Percentiles rank a stretch among this genome's conserved stretches.
Conservation (phyloP, 345 rosid genomes). For the Erucastrum elatum region DNA sequence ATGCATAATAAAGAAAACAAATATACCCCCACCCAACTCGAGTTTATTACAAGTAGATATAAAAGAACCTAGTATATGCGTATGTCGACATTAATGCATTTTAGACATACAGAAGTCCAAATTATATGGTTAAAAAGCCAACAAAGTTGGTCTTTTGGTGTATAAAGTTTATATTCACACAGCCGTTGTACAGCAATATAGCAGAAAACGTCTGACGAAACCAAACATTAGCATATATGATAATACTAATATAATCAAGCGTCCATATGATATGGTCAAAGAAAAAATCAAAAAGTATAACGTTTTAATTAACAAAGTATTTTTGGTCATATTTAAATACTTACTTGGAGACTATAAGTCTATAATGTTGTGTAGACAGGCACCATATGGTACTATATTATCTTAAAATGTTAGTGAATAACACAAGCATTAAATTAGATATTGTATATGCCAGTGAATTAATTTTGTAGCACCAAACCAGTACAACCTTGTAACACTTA, state of each 20-base stretch:
- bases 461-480: not conserved
- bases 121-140: not conserved
- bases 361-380: conserved; percentile 21
- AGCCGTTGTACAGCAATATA: not conserved
- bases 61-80: not conserved
- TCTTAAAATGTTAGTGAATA: conserved; percentile 2
- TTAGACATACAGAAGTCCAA: not conserved
- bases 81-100: conserved; percentile 22
- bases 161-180: not conserved
- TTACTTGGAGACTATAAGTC: conserved; percentile 13
- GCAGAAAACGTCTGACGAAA: conserved; percentile 4
- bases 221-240: conserved; percentile 1
- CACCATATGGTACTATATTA: conserved; percentile 2
- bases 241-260: not conserved
- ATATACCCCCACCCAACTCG: not conserved
- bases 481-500: not conserved
- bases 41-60: too few relatives aligned
- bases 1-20: too few relatives aligned
- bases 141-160: not conserved
- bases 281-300: not conserved
- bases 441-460: not conserved
- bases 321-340: conserved; percentile 13
- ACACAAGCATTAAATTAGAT: conserved; percentile 14
- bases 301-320: conserved; percentile 8
- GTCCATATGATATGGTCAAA: conserved; percentile 15